Evolutionary conservation across 148 eudicot genomes (phyloP).

Genomic region (Talinum fruticosum): DNA sequence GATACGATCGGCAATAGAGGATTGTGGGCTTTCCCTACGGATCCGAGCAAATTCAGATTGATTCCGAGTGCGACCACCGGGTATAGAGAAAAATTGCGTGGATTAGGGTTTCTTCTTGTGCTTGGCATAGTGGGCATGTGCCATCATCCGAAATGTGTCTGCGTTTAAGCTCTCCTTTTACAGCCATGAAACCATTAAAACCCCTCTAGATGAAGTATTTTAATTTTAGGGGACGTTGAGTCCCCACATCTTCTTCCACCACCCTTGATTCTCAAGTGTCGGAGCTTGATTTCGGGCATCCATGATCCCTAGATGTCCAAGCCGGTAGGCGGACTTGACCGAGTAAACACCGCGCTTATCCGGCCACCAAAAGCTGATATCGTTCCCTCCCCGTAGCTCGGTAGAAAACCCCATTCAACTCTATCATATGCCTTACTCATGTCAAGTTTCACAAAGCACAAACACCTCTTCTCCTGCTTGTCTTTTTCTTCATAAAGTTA

Average conservation of each 20-base stretch:
- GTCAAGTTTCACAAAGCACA: neutral
- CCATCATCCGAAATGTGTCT: too few species aligned
- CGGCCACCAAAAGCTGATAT: neutral
- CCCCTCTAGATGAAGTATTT: neutral
- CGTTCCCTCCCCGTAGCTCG: neutral
- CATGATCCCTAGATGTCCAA: neutral
- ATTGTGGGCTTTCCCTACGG: too few species aligned
- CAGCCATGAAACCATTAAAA: neutral
- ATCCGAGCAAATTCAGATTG: too few species aligned
- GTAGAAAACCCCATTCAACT: neutral
- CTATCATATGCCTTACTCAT: neutral
- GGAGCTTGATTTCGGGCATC: too few species aligned
- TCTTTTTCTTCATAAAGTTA: neutral
- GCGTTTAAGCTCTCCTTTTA: neutral
- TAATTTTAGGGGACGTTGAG: neutral
- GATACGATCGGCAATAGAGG: too few species aligned
- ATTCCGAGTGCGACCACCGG: too few species aligned
- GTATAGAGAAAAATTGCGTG: too few species aligned
- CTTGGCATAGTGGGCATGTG: too few species aligned
- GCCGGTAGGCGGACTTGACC: neutral
- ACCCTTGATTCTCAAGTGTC: too few species aligned
- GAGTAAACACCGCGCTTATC: neutral
- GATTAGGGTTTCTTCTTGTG: too few species aligned
- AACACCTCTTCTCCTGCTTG: neutral
- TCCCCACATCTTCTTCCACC: too few species aligned